Conservation (phyloP, 2,329 filamentous ascomycete species). For the Alternaria dauci region DNA sequence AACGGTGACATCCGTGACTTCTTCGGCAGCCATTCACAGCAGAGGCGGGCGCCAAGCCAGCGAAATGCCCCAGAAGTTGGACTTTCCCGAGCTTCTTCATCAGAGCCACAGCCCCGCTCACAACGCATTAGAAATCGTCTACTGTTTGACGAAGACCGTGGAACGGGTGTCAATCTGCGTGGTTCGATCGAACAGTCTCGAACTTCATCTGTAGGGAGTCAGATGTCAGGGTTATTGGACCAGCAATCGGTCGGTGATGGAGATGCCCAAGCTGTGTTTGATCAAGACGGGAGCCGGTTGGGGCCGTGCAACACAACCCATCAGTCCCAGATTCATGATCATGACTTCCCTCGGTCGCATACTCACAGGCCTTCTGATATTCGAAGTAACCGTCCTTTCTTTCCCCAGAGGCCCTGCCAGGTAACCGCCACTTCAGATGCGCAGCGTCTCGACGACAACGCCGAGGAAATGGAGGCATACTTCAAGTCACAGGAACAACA, state of each 20-base stretch:
- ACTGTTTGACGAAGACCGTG: background rate
- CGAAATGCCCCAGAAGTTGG: background rate
- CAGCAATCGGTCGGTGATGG: background rate
- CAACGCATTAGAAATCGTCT: background rate
- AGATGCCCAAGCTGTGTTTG: no score
- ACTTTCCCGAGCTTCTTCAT: slow-evolving; percentile 5
- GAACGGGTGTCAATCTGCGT: background rate
- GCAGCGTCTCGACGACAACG: background rate
- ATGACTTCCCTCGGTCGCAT: background rate
- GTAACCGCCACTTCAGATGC: no score
- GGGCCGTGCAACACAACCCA: background rate
- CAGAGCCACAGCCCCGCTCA: slow-evolving; percentile 1
- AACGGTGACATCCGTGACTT: slow-evolving; percentile 40
- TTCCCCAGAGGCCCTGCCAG: background rate
- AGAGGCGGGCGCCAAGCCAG: background rate
- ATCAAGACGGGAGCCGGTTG: background rate
- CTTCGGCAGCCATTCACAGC: slow-evolving; percentile 15
- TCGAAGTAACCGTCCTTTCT: background rate
- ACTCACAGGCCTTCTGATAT: background rate
- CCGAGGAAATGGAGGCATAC: slow-evolving; percentile 11
- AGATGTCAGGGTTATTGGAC: background rate
- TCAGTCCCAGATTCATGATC: background rate
- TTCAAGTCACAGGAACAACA: slow-evolving; percentile 6
- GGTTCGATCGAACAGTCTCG: slow-evolving; percentile 15
- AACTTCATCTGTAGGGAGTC: background rate